A percentile compares a stretch with the other conserved stretches of the same genome.
Conservation (phyloP, 108 stramenopile species). For the Fragilaria crotonensis region DNA sequence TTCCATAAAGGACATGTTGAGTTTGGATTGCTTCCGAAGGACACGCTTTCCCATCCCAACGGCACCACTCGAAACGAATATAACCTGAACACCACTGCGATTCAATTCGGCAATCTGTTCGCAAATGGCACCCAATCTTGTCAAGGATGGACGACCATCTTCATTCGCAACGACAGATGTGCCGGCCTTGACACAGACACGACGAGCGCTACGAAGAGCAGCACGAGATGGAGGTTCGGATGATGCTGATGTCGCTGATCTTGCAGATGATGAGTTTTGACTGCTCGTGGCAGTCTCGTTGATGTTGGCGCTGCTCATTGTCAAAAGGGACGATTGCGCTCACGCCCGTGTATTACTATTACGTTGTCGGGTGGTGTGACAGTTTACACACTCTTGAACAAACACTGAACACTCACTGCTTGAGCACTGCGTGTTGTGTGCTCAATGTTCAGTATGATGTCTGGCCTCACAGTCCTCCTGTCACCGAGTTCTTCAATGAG, state of each 20-base stretch:
- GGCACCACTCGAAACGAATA: conserved; percentile 75
- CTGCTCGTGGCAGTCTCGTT: no score
- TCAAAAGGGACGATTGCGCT: no score
- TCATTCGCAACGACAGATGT: conserved; percentile 87
- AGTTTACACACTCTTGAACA: no score
- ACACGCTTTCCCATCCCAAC: conserved; percentile 84
- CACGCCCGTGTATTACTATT: no score
- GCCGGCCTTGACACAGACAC: conserved; percentile 81
- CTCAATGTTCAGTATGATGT: no score
- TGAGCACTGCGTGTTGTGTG: no score
- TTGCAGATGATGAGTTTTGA: no score
- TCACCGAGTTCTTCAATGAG: no score
- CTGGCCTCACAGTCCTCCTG: no score
- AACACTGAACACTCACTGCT: no score
- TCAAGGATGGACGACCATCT: conserved; percentile 81
- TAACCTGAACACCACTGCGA: conserved; percentile 60
- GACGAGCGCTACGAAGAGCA: conserved; percentile 58
- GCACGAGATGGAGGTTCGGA: conserved; percentile 29
- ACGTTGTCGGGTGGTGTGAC: no score
- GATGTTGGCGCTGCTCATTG: no score
- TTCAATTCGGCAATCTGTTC: conserved; percentile 86
- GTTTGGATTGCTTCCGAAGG: conserved; percentile 57
- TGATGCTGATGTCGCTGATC: neutral
- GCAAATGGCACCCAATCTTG: conserved; percentile 80
- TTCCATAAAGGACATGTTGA: conserved; percentile 61